Evolutionary conservation across 139 green algal species (phyloP), one percentile per base, ranked within the genome.

Genomic region (Bryopsis sp.): DNA sequence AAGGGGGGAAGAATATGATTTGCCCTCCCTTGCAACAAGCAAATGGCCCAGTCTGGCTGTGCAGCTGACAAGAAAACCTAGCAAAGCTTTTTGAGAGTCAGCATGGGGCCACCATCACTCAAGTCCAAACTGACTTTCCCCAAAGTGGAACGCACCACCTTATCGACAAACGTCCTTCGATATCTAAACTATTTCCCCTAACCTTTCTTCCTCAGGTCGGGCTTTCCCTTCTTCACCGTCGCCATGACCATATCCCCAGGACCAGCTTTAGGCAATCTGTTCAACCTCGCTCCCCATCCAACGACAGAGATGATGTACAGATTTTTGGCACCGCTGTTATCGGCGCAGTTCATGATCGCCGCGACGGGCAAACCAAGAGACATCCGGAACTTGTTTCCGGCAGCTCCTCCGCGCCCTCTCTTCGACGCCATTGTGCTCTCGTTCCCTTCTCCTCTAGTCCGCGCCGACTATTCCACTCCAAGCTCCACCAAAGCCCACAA

Each of bases 171-270:
- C n/a, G n/a, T n/a, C n/a, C n/a, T n/a, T n/a, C n/a, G n/a, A n/a
- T n/a, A n/a, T n/a, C n/a, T n/a, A n/a, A n/a, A n/a, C n/a, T n/a
- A n/a, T n/a, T n/a, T n/a, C n/a, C 5, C 19, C 81, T 63, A 72
- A 93, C 88, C 92, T 84, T 99, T 99, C 87, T 99, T 99, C 65
- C 95, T 79, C 62, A 99, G 86, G 74, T 99, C 95, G n/a, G 95
- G 95, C 90, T 99, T 99, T 75, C 95, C 95, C 86, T 99, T 99
- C 91, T 99, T 99, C 26, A 97, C 90, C n/a, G 88, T 96, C 65
- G 89, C 91, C 91, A 99, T 98, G 15, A 98, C 85, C 95, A 99
- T 99, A 84, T 97, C 91, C 31, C 95, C 95, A 63, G 75, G 74
- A 35, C 77, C 81, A 38, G 86, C 95, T 50, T 85, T 72, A 7